Percentiles rank a stretch among this genome's conserved stretches.
These are phyloP conservation scores for Fusarium circinatum DNA, from an alignment of 2,329 filamentous ascomycete genomes.

Conservation along the genomic window DNA sequence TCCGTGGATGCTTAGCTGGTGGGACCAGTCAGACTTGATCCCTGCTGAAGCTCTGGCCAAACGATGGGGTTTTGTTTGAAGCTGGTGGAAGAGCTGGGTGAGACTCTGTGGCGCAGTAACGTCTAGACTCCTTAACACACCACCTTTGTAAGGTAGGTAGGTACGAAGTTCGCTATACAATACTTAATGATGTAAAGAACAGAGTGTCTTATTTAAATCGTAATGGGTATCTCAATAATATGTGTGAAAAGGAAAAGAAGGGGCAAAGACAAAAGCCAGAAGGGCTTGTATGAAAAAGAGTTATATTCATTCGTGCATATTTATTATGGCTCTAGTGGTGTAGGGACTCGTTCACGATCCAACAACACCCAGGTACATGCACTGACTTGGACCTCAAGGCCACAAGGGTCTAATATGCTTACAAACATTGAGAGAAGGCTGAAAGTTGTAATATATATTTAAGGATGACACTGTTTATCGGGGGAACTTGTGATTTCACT, in stretches of 20 bases:
- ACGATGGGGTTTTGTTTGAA: conserved; percentile 8
- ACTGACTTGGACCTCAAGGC: background rate
- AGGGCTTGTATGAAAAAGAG: background rate
- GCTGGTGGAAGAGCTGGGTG: background rate
- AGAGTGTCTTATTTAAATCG: background rate
- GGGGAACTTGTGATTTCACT: background rate
- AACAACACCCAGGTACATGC: background rate
- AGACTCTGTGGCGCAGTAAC: conserved; percentile 14
- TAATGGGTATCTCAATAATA: background rate
- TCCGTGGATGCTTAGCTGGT: background rate
- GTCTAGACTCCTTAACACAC: background rate
- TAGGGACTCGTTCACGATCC: background rate
- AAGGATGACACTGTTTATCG: background rate
- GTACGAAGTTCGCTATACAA: background rate
- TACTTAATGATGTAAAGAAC: background rate
- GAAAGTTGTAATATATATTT: background rate
- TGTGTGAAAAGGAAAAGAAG: background rate
- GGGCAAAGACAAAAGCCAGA: background rate
- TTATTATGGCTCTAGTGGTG: background rate
- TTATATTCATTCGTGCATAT: background rate
- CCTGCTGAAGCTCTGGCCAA: conserved; percentile 36
- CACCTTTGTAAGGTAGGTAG: background rate
- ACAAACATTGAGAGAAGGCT: too few species aligned
- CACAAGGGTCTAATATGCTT: too few species aligned
- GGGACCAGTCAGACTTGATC: conserved; percentile 9